Evolutionary conservation across 2,329 filamentous ascomycete genomes (phyloP).

Genomic region (Colletotrichum zoysiae): DNA sequence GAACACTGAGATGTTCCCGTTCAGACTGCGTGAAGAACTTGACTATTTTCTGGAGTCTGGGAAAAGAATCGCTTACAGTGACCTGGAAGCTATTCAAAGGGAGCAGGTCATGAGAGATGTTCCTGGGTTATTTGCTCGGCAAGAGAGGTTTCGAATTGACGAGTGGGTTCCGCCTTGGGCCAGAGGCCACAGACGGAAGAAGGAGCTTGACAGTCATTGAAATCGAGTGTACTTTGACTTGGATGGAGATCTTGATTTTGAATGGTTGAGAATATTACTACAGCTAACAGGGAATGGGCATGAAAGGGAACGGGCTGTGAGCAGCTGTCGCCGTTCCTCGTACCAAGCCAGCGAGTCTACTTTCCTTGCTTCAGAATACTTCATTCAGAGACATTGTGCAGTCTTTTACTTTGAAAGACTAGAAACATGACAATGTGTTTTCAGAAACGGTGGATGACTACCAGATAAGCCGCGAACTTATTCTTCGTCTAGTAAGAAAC

Average conservation of each 20-base stretch:
- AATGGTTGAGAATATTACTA: too few relatives aligned
- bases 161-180: background rate
- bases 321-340: background rate
- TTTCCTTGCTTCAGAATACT: too few relatives aligned
- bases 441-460: background rate
- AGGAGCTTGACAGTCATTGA: background rate
- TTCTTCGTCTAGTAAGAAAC: constrained; percentile 37
- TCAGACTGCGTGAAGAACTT: constrained; percentile 41
- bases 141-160: background rate
- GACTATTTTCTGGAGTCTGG: constrained; percentile 41
- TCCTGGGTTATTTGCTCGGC: constrained; percentile 23
- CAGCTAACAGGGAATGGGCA: too few relatives aligned
- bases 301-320: background rate
- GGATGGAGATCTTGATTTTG: too few relatives aligned
- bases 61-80: constrained; percentile 39
- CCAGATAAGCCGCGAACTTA: background rate
- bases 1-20: constrained; percentile 32
- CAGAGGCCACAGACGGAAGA: background rate
- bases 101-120: constrained; percentile 41
- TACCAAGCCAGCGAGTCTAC: too few relatives aligned
- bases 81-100: constrained; percentile 38
- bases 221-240: background rate
- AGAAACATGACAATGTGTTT: background rate
- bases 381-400: too few relatives aligned
- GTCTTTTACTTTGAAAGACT: too few relatives aligned